Evolutionary conservation across 768 basidiomycete genomes (phyloP).

Genomic region (Amanita inopinata): DNA sequence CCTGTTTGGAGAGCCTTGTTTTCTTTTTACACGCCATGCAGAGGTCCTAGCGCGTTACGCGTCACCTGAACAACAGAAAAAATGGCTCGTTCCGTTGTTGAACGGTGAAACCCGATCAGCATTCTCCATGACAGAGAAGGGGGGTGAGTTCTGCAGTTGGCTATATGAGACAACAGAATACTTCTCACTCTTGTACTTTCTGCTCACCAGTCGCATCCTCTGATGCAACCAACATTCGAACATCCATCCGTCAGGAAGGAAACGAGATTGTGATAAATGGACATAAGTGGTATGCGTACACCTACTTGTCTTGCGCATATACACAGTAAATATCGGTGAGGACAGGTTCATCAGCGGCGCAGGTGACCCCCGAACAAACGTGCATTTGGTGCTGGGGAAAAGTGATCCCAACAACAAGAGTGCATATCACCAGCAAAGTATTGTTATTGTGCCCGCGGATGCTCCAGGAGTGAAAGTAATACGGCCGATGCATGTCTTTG

Average conservation of each 20-base stretch:
- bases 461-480: slow-evolving; percentile 80
- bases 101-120: slow-evolving; percentile 91
- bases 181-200: slow-evolving; percentile 9
- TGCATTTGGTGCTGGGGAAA: slow-evolving; percentile 94
- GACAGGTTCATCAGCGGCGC: slow-evolving; percentile 69
- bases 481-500: slow-evolving; percentile 90
- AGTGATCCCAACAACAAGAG: slow-evolving; percentile 79
- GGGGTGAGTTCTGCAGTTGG: slow-evolving; percentile 37
- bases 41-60: slow-evolving; percentile 97
- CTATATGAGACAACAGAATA: not conserved
- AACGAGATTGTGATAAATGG: slow-evolving; percentile 89
- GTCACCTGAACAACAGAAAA: slow-evolving; percentile 81
- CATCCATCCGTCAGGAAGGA: slow-evolving; percentile 75
- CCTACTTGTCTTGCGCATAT: not conserved
- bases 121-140: slow-evolving; percentile 96
- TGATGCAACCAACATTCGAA: slow-evolving; percentile 91
- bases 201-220: slow-evolving; percentile 67
- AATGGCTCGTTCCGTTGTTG: slow-evolving; percentile 81
- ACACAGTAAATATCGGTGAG: not conserved
- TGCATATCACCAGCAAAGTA: slow-evolving; percentile 78
- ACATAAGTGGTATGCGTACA: slow-evolving; percentile 72
- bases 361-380: slow-evolving; percentile 79
- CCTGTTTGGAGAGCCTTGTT: not conserved
- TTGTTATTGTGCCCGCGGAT: slow-evolving; percentile 89
- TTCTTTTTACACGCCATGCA: slow-evolving; percentile 20